Evolutionary conservation across 768 basidiomycete species (phyloP).

Genomic region (Paxillus involutus): DNA sequence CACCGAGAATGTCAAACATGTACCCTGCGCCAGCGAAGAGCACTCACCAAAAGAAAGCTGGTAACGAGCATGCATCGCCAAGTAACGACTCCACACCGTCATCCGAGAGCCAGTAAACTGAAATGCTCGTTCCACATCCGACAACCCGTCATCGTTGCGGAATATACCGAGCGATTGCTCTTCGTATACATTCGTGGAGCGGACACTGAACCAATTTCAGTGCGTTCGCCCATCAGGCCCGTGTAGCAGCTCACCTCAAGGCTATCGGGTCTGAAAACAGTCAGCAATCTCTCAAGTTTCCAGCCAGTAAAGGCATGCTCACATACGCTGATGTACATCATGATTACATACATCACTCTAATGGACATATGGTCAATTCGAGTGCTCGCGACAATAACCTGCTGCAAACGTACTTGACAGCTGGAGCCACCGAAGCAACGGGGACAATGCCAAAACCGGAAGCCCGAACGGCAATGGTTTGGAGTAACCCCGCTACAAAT

Average conservation of each 20-base stretch:
- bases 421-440: slow-evolving; percentile 77
- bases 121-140: slow-evolving; percentile 45
- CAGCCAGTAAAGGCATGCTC: slow-evolving; percentile 30
- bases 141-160: slow-evolving; percentile 47
- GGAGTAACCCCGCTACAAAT: slow-evolving; percentile 73
- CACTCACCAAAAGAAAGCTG: slow-evolving; percentile 87
- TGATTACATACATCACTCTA: slow-evolving; percentile 84
- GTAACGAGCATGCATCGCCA: slow-evolving; percentile 77
- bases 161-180: slow-evolving; percentile 88
- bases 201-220: slow-evolving; percentile 53
- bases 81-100: slow-evolving; percentile 72
- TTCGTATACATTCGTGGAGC: slow-evolving; percentile 93
- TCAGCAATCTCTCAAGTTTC: slow-evolving; percentile 1
- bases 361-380: background rate
- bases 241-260: slow-evolving; percentile 53
- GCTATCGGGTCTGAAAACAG: slow-evolving; percentile 66
- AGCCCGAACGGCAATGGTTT: slow-evolving; percentile 79
- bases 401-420: slow-evolving; percentile 65
- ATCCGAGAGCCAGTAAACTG: slow-evolving; percentile 47
- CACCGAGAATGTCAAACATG: background rate
- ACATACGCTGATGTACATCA: slow-evolving; percentile 94
- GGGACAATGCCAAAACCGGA: slow-evolving; percentile 84
- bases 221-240: background rate
- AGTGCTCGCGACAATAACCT: background rate
- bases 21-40: background rate